Base-by-base conservation (phyloP, 192 early-diverging fungal genomes). In the Coemansia sp. region DNA sequence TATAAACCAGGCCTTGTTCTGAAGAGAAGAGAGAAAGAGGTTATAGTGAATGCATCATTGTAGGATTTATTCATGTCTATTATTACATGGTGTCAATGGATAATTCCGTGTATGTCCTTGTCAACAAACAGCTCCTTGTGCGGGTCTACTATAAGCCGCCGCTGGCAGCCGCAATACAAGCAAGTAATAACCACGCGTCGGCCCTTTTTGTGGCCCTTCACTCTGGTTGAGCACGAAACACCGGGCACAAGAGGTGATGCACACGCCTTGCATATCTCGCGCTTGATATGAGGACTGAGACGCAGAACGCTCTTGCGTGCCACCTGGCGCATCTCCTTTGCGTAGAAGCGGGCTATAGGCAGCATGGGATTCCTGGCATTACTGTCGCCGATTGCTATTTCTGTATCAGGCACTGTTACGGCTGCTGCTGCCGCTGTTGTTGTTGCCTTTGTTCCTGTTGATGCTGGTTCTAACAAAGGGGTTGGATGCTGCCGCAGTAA, bases 271-370 rank as follows among this genome's bases (percentile, higher is more conserved):
- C 79, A 82, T 8, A 82, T 58, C 23, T 59, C 69, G 38, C 79
- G 74, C 26, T 75, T 75, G 4, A 82, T 37, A 21, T 82, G 79
- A 5, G 79, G 79, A 58, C 79, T 82, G 47, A 76, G 43, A 32
- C 79, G 79, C 38, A 76, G 62, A 26, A 82, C 79, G 60, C 74
- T 70, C 39, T 82, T 82, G 56, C 71, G 70, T 21, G 79, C 75
- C 32, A 82, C 63, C 57, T 61, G 59, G 4, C 68, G 67, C 79
- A 82, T 76, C 44, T 82, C 79, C 66, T 74, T 82, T 41, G 71
- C 23, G 21, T 65, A 74, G 58, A 82, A 76, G 32, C 79, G 74
- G 11, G 79, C 64, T 39, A 71, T 23, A 2, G 74, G 74, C 67
- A 73, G 42, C 41, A 79, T 42, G 3, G 63, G 62, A 37, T 37